Conservation (phyloP, 1,284 basidiomycete genomes). For the Trametes hirsuta region DNA sequence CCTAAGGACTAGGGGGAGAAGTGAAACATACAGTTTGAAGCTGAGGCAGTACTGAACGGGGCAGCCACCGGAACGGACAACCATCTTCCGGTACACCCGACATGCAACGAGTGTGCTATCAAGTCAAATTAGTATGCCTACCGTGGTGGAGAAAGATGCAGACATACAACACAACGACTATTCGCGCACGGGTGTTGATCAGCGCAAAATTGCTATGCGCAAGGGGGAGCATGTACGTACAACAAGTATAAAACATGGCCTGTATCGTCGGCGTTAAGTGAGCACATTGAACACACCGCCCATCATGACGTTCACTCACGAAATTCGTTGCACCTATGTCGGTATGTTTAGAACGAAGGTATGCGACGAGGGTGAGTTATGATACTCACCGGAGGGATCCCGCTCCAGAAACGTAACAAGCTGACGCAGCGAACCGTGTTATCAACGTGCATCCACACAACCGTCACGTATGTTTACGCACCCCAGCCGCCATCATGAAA, state of each 20-base stretch:
- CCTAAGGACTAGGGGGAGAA: no score
- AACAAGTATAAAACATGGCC: no score
- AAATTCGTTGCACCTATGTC: not conserved
- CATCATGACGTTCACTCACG: not conserved
- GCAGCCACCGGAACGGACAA: slow-evolving; percentile 1
- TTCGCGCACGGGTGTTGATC: no score
- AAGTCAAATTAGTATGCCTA: not conserved
- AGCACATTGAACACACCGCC: no score
- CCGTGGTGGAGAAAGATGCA: no score
- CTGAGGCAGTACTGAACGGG: not conserved
- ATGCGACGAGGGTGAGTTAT: not conserved
- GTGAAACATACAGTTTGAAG: not conserved
- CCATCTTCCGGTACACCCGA: slow-evolving; percentile 16
- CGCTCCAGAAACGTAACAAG: not conserved
- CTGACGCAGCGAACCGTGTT: not conserved
- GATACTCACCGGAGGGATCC: slow-evolving; percentile 2
- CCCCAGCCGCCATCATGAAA: not conserved
- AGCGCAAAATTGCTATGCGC: no score
- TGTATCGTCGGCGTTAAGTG: no score
- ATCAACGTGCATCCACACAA: not conserved
- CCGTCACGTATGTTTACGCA: not conserved
- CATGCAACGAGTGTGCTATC: slow-evolving; percentile 3
- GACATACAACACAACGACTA: slow-evolving; percentile 9
- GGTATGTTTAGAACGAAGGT: not conserved
- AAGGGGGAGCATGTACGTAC: no score